Evolutionary conservation across 495 filamentous ascomycete species (phyloP).

Genomic region (Xylaria cubensis): DNA sequence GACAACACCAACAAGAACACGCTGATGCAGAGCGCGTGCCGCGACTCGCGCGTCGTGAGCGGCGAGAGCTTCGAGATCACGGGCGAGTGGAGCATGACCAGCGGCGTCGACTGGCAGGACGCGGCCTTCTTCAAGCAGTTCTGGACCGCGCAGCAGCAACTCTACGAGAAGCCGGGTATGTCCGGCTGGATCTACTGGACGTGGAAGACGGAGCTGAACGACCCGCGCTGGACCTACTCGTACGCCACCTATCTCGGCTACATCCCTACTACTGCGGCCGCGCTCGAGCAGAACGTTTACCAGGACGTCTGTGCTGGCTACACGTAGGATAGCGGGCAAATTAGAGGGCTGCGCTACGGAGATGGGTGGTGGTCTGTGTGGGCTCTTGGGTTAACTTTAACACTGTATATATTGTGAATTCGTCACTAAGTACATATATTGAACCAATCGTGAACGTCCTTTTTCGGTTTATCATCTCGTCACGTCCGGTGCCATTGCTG

Average conservation of each 20-base stretch:
- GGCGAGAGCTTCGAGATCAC: conserved; percentile 48
- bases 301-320: conserved; percentile 33
- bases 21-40: conserved; percentile 37
- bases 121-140: conserved; percentile 55
- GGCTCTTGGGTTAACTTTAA: no score
- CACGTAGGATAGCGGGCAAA: conserved; percentile 11
- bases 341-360: not conserved
- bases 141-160: conserved; percentile 61
- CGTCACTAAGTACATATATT: not conserved
- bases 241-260: conserved; percentile 30
- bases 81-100: conserved; percentile 60
- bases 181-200: conserved; percentile 64
- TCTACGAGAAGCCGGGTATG: conserved; percentile 57
- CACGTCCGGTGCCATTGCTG: not conserved
- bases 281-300: conserved; percentile 34
- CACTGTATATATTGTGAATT: not conserved
- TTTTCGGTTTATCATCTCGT: not conserved
- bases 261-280: conserved; percentile 33
- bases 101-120: conserved; percentile 44
- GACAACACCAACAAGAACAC: conserved; percentile 43
- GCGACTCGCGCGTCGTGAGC: conserved; percentile 30
- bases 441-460: not conserved
- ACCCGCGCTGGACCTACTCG: conserved; percentile 38
- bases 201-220: conserved; percentile 56
- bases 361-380: no score